A percentile compares a stretch with the other conserved stretches of the same genome.
These are phyloP conservation scores for Umbelopsis sp. DNA, from an alignment of 371 early-diverging fungal genomes.

Conservation along the genomic window DNA sequence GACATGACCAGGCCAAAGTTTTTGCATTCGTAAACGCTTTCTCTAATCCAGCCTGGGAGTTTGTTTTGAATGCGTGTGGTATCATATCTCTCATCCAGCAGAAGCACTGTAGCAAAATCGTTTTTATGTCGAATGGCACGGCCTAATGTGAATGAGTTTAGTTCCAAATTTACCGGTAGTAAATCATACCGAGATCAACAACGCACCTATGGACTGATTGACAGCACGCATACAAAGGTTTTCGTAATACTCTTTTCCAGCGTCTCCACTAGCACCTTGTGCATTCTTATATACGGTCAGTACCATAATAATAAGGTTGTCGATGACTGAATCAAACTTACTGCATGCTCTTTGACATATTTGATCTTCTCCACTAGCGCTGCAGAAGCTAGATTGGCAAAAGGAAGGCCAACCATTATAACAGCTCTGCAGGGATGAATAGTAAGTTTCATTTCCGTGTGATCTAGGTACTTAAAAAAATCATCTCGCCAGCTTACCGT, in stretches of 20 bases:
- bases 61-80: conserved; percentile 55
- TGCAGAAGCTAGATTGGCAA: conserved; percentile 71
- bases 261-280: conserved; percentile 25
- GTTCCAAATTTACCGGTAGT: not conserved
- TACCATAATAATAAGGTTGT: not conserved
- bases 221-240: conserved; percentile 95
- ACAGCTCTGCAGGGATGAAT: conserved; percentile 58
- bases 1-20: conserved; percentile 57
- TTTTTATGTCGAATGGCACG: conserved; percentile 89
- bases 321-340: conserved; percentile 13
- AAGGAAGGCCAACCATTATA: conserved; percentile 91
- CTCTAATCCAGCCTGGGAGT: conserved; percentile 70
- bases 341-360: conserved; percentile 51
- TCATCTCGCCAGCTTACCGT: conserved; percentile 43
- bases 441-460: not conserved
- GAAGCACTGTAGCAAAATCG: conserved; percentile 80
- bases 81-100: conserved; percentile 73
- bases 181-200: not conserved
- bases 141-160: conserved; percentile 42
- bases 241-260: conserved; percentile 82
- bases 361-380: conserved; percentile 83
- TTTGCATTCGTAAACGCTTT: conserved; percentile 51
- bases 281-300: conserved; percentile 3
- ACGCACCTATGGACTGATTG: conserved; percentile 92
- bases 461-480: no score